phyloP scores from a whole-genome alignment of 352 stramenopile genomes.

The Phytopythium delawarense region DNA sequence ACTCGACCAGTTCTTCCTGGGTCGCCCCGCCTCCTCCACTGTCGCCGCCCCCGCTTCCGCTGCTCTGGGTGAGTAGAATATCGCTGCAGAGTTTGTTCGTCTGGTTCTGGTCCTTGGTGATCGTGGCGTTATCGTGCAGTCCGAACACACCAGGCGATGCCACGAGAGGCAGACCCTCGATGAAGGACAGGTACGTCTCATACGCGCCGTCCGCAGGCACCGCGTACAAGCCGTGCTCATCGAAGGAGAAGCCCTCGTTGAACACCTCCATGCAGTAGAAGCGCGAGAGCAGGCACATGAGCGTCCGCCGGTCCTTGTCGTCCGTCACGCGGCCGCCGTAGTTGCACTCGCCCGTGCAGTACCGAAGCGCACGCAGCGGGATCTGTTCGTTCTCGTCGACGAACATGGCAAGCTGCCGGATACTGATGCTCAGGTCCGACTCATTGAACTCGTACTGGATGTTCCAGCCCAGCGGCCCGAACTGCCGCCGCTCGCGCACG shows the following conservation, averaged over 20 bases:
- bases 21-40: constrained; percentile 58
- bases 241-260: constrained; percentile 55
- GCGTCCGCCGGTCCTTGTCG: constrained; percentile 77
- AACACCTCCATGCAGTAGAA: constrained; percentile 79
- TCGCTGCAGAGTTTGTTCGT: constrained; percentile 92
- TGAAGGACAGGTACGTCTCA: constrained; percentile 75
- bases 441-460: constrained; percentile 97
- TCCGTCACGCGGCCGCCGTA: constrained; percentile 85
- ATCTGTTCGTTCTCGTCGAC: constrained; percentile 89
- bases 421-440: constrained; percentile 91
- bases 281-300: constrained; percentile 64
- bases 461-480: constrained; percentile 93
- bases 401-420: constrained; percentile 91
- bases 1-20: constrained; percentile 89
- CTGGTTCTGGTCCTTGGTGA: constrained; percentile 94
- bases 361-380: constrained; percentile 68
- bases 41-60: constrained; percentile 37
- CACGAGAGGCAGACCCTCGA: constrained; percentile 84
- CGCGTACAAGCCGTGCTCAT: constrained; percentile 64
- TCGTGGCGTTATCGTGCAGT: constrained; percentile 92
- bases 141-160: constrained; percentile 91
- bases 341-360: constrained; percentile 85
- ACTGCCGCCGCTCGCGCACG: constrained; percentile 90
- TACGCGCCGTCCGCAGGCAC: constrained; percentile 73
- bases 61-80: constrained; percentile 89